phyloP scores from a whole-genome alignment of 2,329 filamentous ascomycete species.

The Fusarium oxysporum region DNA sequence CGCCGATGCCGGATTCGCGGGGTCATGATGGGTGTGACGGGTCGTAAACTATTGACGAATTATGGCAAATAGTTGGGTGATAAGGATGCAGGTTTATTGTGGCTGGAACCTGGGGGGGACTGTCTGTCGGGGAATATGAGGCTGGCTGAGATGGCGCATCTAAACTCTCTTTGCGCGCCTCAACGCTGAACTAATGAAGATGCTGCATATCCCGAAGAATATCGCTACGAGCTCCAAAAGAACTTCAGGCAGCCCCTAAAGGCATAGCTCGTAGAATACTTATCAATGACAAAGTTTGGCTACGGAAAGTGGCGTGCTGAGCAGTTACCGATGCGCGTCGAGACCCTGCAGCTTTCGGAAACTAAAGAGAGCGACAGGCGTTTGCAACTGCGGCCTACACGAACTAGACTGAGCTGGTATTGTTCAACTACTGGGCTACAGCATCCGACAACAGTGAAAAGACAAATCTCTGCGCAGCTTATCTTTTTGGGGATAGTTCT shows the following conservation, averaged over 20 bases:
- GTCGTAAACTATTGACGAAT: background rate
- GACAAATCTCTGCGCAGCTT: background rate
- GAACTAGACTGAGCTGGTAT: background rate
- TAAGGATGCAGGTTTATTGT: background rate
- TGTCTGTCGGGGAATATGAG: background rate
- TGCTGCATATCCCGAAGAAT: background rate
- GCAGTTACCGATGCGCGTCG: too few relatives aligned
- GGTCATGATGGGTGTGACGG: background rate
- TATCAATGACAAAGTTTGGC: too few relatives aligned
- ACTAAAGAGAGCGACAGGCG: background rate
- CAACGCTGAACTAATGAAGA: rapidly evolving
- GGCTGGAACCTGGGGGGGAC: background rate
- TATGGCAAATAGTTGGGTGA: background rate
- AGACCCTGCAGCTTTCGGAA: background rate
- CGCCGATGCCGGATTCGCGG: background rate
- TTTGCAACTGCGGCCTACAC: rapidly evolving
- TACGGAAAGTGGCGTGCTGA: background rate
- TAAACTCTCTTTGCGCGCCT: background rate
- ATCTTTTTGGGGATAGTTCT: background rate
- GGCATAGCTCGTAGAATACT: rapidly evolving
- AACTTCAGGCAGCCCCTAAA: too few relatives aligned
- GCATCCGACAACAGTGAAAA: rapidly evolving
- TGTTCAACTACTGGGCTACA: background rate
- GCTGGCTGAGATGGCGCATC: background rate
- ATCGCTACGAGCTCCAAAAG: background rate